Conservation (phyloP, 169 alveolate species). For the Eimeria praecox region DNA sequence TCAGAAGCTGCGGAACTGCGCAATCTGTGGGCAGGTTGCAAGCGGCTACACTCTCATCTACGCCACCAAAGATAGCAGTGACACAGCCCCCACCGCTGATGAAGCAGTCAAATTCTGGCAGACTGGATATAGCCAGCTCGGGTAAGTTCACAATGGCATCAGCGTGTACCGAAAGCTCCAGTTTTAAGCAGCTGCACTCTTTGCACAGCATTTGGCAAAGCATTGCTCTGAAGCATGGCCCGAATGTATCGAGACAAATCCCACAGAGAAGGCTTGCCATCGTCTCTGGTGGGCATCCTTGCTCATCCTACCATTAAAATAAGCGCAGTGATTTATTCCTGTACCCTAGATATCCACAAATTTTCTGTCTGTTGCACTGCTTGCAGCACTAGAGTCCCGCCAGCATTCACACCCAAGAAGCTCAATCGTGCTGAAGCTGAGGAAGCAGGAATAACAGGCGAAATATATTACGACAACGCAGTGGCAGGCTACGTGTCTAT, state of each 20-base stretch:
- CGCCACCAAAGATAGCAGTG: not conserved
- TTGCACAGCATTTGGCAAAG: not conserved
- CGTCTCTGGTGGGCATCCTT: not conserved
- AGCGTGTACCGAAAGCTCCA: not conserved
- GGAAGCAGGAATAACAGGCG: not conserved
- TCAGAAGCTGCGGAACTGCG: not conserved
- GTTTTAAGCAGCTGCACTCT: not conserved
- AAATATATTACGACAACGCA: slow-evolving; percentile 30
- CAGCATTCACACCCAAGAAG: not conserved
- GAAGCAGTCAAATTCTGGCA: slow-evolving; percentile 52
- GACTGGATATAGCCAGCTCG: slow-evolving; percentile 16
- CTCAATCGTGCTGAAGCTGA: not conserved
- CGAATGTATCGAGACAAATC: not conserved
- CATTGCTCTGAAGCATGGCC: not conserved
- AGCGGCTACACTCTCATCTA: slow-evolving; percentile 33
- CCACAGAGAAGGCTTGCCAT: not conserved
- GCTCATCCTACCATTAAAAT: not conserved
- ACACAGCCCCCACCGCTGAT: not conserved
- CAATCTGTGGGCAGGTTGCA: not conserved
- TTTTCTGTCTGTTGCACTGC: not conserved
- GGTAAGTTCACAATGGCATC: not conserved
- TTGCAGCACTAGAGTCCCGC: slow-evolving; percentile 11
- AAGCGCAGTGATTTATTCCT: not conserved
- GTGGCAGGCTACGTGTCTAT: slow-evolving; percentile 51
- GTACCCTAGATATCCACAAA: not conserved